Base-by-base conservation (phyloP, 2,329 filamentous ascomycete genomes). In the Fusarium bulbicola region DNA sequence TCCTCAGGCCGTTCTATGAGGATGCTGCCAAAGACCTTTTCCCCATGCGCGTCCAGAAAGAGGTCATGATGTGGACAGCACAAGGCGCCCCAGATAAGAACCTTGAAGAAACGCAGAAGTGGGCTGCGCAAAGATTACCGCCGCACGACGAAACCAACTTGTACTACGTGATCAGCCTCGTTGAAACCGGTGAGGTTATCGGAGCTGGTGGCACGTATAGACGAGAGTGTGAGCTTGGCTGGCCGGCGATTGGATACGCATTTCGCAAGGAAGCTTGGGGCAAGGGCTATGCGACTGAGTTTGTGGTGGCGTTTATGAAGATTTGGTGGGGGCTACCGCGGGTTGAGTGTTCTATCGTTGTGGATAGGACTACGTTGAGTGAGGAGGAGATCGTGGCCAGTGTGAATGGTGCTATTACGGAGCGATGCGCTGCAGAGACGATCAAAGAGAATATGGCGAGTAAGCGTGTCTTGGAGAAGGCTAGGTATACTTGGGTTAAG, bases 31-130 rank as follows among this genome's bases (percentile, higher is more conserved):
- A 20, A 7, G 60, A 66, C 20, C 61, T 66, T 1, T 65, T 39
- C 7, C 63, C 63, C 2, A 50, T 66, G 63, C 63, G 63, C 7
- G 20, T 45, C 10, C 61, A 66, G 16, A 24, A 59, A 46, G 63
- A 66, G 10, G 61, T 66, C 26, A 66, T 66, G 63, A 66, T 46
- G 39, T 66, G 63, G 63, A 66, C 63, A 4, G 7, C 63, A 4
- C 50, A 66, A 36, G 63, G 63, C 8, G 61, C 28, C 2, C 63
- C 63, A 21, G 63, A 66, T 13, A 46, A 59, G 20, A 12, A 49
- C 4, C 6, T 66, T 7, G 50, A 59, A 6, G 50, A 66, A 20
- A 59, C 63, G 1, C 11, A 28, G 3, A 21, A 21, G 1, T 66
- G 63, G 63, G 18, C 61, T 26, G 30, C 45, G 14, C 52, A 50